Base-by-base conservation (phyloP, 2,329 filamentous ascomycete species). In the Parafenestella ontariensis region DNA sequence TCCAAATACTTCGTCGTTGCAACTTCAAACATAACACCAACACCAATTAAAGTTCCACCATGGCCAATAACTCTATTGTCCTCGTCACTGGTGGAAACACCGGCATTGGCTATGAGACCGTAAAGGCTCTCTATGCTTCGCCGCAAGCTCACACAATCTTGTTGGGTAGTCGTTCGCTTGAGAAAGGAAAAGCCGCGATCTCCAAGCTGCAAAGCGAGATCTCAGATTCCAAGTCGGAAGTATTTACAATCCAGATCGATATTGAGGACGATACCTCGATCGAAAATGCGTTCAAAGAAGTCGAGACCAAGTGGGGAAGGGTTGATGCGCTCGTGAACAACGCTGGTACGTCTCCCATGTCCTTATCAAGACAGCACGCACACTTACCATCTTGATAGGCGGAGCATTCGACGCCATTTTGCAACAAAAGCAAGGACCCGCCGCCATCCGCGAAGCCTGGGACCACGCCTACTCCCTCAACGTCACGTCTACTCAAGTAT, bases 51-150 rank as follows among this genome's bases (percentile, higher is more conserved):
- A 17, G 3, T 34, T 17, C 11, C 18, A 40, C 15, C 9, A 68
- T 71, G 59, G 52, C 68, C 9, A 42, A 59, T 17, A 73, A 72
- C 46, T 54, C 59, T 17, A 75, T 84, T 54, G 68, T 87, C n/a
- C 70, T 88, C 39, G 80, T 88, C 58, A 88, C 86, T 1, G 86
- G 86, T 31, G 85, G 78, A 55, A 88, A 87, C 61, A 86, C 81
- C 0, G 86, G 86, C 15, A 79, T 89, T 18, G 87, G 87, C 2
- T 82, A 80, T 33, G 81, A 88, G 59, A 79, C 77, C 7, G 80
- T 87, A 45, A 85, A 82, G 56, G 81, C 83, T 1, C 74, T 89
- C 0, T 74, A 79, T 40, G 58, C 49, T 3, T 84, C 85, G 0
- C 26, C 67, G 0, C 73, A 72, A 8, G 23, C 49, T n/a, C 79